Evolutionary conservation across 176 grass and related monocot genomes (phyloP).

Genomic region (Themeda triandra): DNA sequence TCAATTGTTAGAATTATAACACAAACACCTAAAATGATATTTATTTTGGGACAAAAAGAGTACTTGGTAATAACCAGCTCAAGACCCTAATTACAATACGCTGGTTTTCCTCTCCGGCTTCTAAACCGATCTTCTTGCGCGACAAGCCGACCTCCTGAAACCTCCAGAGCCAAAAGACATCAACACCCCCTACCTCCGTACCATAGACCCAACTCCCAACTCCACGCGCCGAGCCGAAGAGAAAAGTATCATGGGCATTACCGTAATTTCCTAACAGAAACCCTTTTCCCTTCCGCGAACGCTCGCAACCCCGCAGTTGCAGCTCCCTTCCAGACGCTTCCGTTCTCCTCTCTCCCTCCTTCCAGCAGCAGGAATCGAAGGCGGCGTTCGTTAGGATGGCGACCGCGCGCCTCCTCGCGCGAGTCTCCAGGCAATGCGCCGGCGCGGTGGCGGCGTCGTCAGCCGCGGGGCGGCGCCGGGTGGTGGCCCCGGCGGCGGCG

Average conservation of each 20-base stretch:
- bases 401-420: slow-evolving; percentile 26
- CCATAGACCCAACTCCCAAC: too few relatives aligned
- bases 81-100: too few relatives aligned
- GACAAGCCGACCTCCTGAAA: slow-evolving; percentile 16
- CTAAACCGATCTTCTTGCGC: slow-evolving; percentile 11
- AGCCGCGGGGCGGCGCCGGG: background rate
- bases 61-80: too few relatives aligned
- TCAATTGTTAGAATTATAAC: too few relatives aligned
- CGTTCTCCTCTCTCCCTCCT: background rate
- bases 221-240: fast-evolving
- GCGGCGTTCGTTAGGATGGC: background rate
- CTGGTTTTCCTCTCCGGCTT: too few relatives aligned
- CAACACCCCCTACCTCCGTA: background rate
- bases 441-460: background rate
- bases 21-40: too few relatives aligned
- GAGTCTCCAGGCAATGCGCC: slow-evolving; percentile 21
- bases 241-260: background rate
- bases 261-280: background rate
- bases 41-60: too few relatives aligned
- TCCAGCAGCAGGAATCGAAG: background rate
- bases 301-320: background rate
- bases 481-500: background rate
- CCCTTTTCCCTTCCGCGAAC: background rate
- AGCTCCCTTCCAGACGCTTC: slow-evolving; percentile 30
- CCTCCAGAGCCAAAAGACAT: background rate